Conservation (phyloP, 352 stramenopile genomes). For the Pythium monospermum region DNA sequence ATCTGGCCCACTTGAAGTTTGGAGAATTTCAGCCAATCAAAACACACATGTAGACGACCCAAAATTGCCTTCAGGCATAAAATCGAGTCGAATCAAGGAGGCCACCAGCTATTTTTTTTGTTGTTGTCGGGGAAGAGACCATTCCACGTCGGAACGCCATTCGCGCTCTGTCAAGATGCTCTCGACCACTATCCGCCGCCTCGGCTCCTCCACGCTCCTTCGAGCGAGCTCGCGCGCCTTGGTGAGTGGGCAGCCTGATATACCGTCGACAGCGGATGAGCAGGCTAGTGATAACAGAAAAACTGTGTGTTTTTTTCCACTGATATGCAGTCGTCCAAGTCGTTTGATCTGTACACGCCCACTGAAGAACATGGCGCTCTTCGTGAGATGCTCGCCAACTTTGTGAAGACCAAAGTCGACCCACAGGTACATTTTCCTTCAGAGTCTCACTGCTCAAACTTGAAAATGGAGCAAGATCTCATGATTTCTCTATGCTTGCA, state of each 20-base stretch:
- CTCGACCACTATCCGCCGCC: slow-evolving; percentile 12
- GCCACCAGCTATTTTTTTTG: no score
- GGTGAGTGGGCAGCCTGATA: slow-evolving; percentile 4
- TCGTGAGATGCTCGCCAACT: slow-evolving; percentile 91
- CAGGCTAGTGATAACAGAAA: background rate
- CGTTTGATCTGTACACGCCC: slow-evolving; percentile 82
- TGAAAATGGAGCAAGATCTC: background rate
- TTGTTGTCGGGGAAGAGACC: background rate
- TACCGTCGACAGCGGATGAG: no score
- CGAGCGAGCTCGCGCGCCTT: slow-evolving; percentile 16
- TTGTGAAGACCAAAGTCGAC: slow-evolving; percentile 96
- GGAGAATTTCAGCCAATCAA: slow-evolving; percentile 18
- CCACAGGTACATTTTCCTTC: slow-evolving; percentile 68
- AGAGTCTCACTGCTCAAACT: background rate
- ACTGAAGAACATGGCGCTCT: slow-evolving; percentile 87
- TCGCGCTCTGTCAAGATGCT: slow-evolving; percentile 18
- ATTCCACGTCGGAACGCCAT: slow-evolving; percentile 3
- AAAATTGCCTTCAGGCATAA: no score
- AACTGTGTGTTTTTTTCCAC: background rate
- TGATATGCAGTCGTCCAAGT: slow-evolving; percentile 12
- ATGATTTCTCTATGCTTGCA: slow-evolving; percentile 8
- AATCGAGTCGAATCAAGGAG: no score
- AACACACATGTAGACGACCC: slow-evolving; percentile 11
- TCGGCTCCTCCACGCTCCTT: slow-evolving; percentile 8
- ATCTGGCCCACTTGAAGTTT: slow-evolving; percentile 28